Evolutionary conservation across 768 basidiomycete species (phyloP).

Genomic region (Porpolomopsis calyptriformis): DNA sequence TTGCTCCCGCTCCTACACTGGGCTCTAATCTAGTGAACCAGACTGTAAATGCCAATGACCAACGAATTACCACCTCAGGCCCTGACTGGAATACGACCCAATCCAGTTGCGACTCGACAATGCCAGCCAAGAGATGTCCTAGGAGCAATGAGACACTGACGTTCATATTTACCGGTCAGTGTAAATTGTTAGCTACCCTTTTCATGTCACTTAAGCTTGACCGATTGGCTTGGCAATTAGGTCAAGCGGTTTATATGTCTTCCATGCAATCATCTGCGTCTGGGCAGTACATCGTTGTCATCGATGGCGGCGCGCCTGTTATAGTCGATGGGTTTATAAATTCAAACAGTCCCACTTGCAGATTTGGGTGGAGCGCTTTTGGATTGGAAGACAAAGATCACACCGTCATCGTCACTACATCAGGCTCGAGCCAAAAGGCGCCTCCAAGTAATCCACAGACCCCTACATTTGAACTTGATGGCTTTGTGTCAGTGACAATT

Average conservation of each 20-base stretch:
- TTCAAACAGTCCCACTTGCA: neutral
- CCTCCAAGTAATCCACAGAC: neutral
- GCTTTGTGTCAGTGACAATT: neutral
- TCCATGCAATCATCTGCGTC: neutral
- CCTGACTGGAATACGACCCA: slow-evolving; percentile 1
- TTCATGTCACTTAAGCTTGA: neutral
- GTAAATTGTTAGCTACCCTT: neutral
- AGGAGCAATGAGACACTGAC: neutral
- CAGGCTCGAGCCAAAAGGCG: neutral
- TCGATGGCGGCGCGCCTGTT: neutral
- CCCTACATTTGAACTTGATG: slow-evolving; percentile 1
- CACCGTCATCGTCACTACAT: slow-evolving; percentile 1
- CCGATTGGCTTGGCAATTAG: neutral
- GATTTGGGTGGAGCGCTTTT: slow-evolving; percentile 1
- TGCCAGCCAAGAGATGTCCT: neutral
- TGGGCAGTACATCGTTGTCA: neutral
- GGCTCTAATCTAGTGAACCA: neutral
- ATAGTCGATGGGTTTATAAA: slow-evolving; percentile 1
- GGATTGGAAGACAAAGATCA: neutral
- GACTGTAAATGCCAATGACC: neutral
- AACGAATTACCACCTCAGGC: neutral
- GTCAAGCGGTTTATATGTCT: neutral
- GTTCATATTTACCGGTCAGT: slow-evolving; percentile 1
- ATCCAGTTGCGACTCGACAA: slow-evolving; percentile 1
- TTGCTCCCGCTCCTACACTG: no score